Conservation (phyloP, 2,329 filamentous ascomycete species). For the Alternaria rosae region DNA sequence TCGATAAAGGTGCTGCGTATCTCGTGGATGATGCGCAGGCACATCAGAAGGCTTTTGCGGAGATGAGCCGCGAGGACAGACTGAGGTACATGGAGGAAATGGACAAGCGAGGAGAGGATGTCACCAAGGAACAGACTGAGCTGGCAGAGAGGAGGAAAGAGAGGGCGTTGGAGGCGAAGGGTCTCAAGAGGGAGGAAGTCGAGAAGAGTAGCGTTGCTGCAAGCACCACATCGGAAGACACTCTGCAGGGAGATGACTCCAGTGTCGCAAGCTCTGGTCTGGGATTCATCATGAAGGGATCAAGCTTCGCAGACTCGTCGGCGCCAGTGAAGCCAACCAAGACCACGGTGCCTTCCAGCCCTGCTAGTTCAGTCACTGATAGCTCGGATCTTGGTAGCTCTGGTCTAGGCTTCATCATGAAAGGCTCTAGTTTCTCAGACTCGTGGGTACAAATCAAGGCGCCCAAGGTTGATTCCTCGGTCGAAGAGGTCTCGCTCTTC, state of each 20-base stretch:
- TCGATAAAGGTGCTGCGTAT: slow-evolving; percentile 78
- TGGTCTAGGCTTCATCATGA: slow-evolving; percentile 36
- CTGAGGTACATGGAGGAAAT: slow-evolving; percentile 67
- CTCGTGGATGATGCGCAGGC: slow-evolving; percentile 79
- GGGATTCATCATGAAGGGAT: slow-evolving; percentile 38
- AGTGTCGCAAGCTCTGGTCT: slow-evolving; percentile 23
- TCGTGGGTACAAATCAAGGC: slow-evolving; percentile 15
- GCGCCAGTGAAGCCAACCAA: not conserved
- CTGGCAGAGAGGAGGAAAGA: slow-evolving; percentile 60
- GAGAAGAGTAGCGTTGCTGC: slow-evolving; percentile 17
- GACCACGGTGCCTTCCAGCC: not conserved
- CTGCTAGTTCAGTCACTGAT: slow-evolving; percentile 5
- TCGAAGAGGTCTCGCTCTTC: slow-evolving; percentile 34
- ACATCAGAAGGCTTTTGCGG: slow-evolving; percentile 71
- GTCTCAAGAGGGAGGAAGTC: slow-evolving; percentile 35
- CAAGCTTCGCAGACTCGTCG: slow-evolving; percentile 23
- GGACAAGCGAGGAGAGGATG: slow-evolving; percentile 62
- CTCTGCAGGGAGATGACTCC: slow-evolving; percentile 17
- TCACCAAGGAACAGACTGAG: slow-evolving; percentile 55
- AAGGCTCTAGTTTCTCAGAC: slow-evolving; percentile 32
- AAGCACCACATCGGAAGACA: slow-evolving; percentile 21
- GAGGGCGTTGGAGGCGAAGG: slow-evolving; percentile 59
- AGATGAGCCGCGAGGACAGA: slow-evolving; percentile 65
- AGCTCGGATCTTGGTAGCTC: slow-evolving; percentile 15
- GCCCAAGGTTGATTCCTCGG: slow-evolving; percentile 10